Evolutionary conservation across 768 basidiomycete genomes (phyloP).

Genomic region (Dictyophora rubrovolvata): DNA sequence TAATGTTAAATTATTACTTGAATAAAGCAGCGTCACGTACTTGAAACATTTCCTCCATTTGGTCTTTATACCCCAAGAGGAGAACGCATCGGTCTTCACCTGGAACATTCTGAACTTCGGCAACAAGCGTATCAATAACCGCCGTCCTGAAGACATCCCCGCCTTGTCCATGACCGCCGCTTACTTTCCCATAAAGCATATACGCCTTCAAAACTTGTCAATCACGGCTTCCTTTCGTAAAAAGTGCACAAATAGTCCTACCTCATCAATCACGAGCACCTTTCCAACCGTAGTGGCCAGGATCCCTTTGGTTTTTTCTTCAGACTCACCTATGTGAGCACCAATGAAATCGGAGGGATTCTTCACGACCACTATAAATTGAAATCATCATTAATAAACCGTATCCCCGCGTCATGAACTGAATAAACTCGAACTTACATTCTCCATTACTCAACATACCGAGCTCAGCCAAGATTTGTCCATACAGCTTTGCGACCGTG

Average conservation of each 20-base stretch:
- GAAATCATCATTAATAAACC: neutral
- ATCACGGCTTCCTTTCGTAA: neutral
- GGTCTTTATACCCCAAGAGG: slow-evolving; percentile 51
- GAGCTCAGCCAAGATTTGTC: slow-evolving; percentile 49
- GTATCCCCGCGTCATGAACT: neutral
- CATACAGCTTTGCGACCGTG: slow-evolving; percentile 57
- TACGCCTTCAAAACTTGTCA: slow-evolving; percentile 40
- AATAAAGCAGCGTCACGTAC: slow-evolving; percentile 23
- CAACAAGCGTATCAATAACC: slow-evolving; percentile 67
- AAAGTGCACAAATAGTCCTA: slow-evolving; percentile 11
- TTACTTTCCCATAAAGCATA: slow-evolving; percentile 46
- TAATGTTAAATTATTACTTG: neutral
- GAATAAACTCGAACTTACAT: slow-evolving; percentile 30
- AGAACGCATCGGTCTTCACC: slow-evolving; percentile 65
- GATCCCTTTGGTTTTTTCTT: slow-evolving; percentile 55
- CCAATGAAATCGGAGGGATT: slow-evolving; percentile 67
- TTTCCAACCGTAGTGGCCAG: slow-evolving; percentile 50
- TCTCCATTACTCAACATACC: slow-evolving; percentile 63
- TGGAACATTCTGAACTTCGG: slow-evolving; percentile 58
- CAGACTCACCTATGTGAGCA: slow-evolving; percentile 45
- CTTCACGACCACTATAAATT: slow-evolving; percentile 45
- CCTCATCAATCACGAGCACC: slow-evolving; percentile 65
- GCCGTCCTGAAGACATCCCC: slow-evolving; percentile 50
- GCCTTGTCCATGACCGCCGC: slow-evolving; percentile 18
- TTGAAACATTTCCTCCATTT: slow-evolving; percentile 71